Evolutionary conservation across 2,329 filamentous ascomycete genomes (phyloP).

Genomic region (Neofusicoccum laricinum): DNA sequence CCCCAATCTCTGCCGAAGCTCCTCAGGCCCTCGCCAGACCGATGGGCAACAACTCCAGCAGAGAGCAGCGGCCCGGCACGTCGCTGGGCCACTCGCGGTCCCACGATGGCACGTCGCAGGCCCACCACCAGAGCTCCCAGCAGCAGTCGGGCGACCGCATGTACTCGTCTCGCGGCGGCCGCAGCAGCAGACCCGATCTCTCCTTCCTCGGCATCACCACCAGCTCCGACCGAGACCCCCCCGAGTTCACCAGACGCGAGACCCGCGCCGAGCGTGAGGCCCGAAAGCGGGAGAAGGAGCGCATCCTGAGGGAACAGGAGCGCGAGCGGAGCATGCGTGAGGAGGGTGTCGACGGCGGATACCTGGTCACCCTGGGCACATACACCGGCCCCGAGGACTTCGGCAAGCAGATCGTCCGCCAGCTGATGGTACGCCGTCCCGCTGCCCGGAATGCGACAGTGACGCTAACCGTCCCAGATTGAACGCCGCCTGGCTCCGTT

Average conservation of each 20-base stretch:
- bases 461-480: constrained; percentile 59
- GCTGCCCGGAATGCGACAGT: neutral
- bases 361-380: constrained; percentile 86
- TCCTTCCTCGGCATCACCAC: constrained; percentile 57
- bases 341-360: constrained; percentile 92
- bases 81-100: constrained; percentile 29
- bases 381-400: constrained; percentile 94
- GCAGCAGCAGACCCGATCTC: constrained; percentile 57
- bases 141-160: constrained; percentile 24
- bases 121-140: constrained; percentile 24
- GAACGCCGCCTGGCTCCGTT: constrained; percentile 91
- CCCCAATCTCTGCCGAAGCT: neutral
- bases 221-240: constrained; percentile 48
- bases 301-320: constrained; percentile 71
- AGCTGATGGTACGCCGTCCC: constrained; percentile 69
- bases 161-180: constrained; percentile 42
- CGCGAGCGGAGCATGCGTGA: constrained; percentile 86
- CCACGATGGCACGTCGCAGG: constrained; percentile 28
- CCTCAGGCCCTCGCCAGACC: constrained; percentile 4
- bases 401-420: constrained; percentile 81
- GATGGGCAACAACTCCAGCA: constrained; percentile 50
- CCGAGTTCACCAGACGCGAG: constrained; percentile 66
- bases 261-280: constrained; percentile 91
- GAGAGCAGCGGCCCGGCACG: constrained; percentile 41
- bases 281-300: constrained; percentile 78